A percentile compares a stretch with the other conserved stretches of the same genome.
These are phyloP conservation scores for Oenanthe javanica DNA, from an alignment of 140 eudicot genomes.

Conservation along the genomic window DNA sequence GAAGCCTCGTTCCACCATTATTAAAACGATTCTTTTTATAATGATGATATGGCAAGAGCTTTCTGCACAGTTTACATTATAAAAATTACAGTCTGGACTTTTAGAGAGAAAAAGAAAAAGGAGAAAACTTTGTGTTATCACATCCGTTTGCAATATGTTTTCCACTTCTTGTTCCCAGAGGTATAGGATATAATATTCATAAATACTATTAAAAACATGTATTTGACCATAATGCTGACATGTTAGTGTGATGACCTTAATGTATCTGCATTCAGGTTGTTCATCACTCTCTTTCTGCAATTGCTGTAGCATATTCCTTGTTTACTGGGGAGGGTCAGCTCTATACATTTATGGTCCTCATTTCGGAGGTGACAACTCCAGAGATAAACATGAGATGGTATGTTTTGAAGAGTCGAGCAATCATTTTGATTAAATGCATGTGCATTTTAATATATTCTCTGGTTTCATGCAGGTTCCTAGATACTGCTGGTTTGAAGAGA, in stretches of 20 bases:
- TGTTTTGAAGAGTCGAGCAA: neutral
- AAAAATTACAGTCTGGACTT: neutral
- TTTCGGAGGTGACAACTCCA: conserved; percentile 56
- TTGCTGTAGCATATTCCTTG: conserved; percentile 32
- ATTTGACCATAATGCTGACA: neutral
- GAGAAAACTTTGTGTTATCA: neutral
- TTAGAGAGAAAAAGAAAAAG: neutral
- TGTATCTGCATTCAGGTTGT: conserved; percentile 29
- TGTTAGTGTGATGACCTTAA: neutral
- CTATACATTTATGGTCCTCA: conserved; percentile 32
- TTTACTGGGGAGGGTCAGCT: conserved; percentile 41
- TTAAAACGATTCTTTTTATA: neutral
- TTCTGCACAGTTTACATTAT: neutral
- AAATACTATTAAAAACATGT: neutral
- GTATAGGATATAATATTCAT: neutral
- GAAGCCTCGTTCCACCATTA: neutral
- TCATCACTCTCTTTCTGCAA: conserved; percentile 42
- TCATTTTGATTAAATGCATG: neutral
- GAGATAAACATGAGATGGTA: conserved; percentile 58
- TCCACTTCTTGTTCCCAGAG: neutral
- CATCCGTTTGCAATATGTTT: neutral
- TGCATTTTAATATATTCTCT: neutral
- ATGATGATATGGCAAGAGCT: neutral
- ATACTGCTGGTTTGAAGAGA: conserved; percentile 44
- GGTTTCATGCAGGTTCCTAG: conserved; percentile 39